Percentiles rank a stretch among this genome's conserved stretches.
Conservation (phyloP, 345 rosid species). For the Mangifera indica region DNA sequence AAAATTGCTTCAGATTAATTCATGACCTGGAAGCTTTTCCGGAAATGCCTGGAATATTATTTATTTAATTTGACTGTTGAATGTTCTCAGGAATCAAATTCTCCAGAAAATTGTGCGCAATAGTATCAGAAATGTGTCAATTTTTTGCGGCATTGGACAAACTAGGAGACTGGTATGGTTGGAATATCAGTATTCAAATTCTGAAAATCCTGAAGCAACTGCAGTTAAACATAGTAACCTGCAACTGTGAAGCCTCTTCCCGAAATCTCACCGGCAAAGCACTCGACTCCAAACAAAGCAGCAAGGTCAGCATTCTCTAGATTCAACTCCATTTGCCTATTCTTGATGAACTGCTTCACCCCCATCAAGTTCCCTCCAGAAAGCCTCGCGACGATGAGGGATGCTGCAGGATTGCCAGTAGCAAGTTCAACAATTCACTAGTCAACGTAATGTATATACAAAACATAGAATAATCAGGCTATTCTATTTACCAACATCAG, state of each 20-base stretch:
- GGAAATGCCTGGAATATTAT: no score
- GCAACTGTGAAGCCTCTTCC: slow-evolving; percentile 56
- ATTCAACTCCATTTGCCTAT: slow-evolving; percentile 34
- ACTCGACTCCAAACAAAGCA: slow-evolving; percentile 50
- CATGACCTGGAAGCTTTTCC: no score
- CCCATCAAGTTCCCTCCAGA: slow-evolving; percentile 47
- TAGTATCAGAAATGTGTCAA: not conserved
- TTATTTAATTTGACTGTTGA: no score
- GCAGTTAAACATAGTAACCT: slow-evolving; percentile 36
- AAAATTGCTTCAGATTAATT: no score
- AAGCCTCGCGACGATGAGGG: slow-evolving; percentile 38
- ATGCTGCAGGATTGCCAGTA: slow-evolving; percentile 25
- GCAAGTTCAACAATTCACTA: not conserved
- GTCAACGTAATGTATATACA: no score
- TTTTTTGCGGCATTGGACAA: not conserved
- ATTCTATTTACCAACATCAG: no score
- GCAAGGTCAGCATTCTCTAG: slow-evolving; percentile 52
- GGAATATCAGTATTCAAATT: no score
- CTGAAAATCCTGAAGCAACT: not conserved
- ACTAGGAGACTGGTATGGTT: not conserved
- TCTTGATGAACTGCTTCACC: slow-evolving; percentile 35
- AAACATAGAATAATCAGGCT: no score
- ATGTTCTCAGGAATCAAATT: no score
- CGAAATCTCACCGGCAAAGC: slow-evolving; percentile 49
- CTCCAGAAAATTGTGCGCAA: no score